phyloP scores from a whole-genome alignment of 2,329 filamentous ascomycete species.

The Celoporthe dispersa region DNA sequence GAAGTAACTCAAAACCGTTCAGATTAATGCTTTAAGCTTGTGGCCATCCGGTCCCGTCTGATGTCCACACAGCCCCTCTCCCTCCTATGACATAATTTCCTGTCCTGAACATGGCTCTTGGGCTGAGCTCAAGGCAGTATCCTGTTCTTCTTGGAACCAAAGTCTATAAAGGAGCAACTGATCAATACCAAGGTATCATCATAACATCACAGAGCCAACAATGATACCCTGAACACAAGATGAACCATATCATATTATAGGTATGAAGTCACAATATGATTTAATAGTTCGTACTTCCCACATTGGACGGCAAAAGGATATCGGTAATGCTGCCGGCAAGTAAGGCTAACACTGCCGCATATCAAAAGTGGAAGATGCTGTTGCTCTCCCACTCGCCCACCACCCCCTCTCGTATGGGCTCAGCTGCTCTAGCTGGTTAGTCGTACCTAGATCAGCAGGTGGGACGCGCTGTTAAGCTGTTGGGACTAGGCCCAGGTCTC shows the following conservation, averaged over 20 bases:
- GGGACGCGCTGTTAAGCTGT: background rate
- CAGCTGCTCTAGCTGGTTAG: constrained; percentile 6
- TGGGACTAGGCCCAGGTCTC: background rate
- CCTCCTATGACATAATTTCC: background rate
- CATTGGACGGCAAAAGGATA: constrained; percentile 7
- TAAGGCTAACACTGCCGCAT: constrained; percentile 1
- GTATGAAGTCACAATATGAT: background rate
- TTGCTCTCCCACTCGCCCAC: background rate
- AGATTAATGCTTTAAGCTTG: background rate
- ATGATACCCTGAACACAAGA: background rate
- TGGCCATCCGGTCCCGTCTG: background rate
- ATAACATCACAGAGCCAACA: background rate
- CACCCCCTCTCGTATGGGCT: background rate
- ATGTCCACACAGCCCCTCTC: background rate
- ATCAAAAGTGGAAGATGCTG: constrained; percentile 3
- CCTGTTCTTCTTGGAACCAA: background rate
- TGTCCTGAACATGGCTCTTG: background rate
- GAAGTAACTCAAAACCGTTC: background rate
- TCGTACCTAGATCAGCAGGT: constrained; percentile 1
- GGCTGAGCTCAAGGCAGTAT: background rate
- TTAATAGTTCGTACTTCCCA: background rate
- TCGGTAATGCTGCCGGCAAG: constrained; percentile 10
- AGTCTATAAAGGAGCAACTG: background rate
- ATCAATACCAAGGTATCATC: background rate
- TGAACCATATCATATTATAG: background rate